phyloP scores from a whole-genome alignment of 768 basidiomycete genomes.

The Lentinula detonsa region DNA sequence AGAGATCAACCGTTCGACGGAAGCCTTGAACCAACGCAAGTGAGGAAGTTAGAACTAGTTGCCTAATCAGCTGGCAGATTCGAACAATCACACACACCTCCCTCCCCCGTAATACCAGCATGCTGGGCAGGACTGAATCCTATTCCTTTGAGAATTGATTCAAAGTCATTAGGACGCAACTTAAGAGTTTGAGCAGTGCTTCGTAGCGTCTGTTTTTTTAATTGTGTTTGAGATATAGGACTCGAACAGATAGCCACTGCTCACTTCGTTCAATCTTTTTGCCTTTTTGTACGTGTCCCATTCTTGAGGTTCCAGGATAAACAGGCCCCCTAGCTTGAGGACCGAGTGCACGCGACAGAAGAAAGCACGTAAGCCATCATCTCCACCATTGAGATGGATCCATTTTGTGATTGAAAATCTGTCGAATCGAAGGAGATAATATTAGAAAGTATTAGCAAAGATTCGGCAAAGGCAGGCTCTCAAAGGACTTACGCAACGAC shows the following conservation, averaged over 20 bases:
- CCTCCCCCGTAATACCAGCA: constrained; percentile 55
- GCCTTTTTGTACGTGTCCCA: constrained; percentile 85
- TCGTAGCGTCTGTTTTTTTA: constrained; percentile 33
- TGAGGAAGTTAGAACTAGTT: constrained; percentile 1
- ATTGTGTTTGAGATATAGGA: constrained; percentile 12
- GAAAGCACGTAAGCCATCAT: constrained; percentile 62
- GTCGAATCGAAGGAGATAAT: neutral
- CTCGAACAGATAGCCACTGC: constrained; percentile 7
- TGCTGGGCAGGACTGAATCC: constrained; percentile 20
- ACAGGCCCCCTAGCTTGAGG: constrained; percentile 57
- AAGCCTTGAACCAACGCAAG: constrained; percentile 37
- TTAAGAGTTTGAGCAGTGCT: constrained; percentile 51
- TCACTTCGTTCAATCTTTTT: constrained; percentile 57
- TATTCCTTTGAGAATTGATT: constrained; percentile 31
- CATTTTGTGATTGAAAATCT: constrained; percentile 89
- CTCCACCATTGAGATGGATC: constrained; percentile 83
- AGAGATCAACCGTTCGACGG: constrained; percentile 57
- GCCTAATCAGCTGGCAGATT: neutral
- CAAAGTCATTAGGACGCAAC: constrained; percentile 63
- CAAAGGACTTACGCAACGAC: constrained; percentile 66
- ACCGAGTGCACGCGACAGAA: constrained; percentile 56
- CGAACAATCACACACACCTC: constrained; percentile 34
- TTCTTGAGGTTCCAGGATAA: constrained; percentile 79
- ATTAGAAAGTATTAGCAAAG: neutral
- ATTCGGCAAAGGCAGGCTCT: neutral